Evolutionary conservation across 176 grass and related monocot species (phyloP).

Genomic region (Triticum urartu): DNA sequence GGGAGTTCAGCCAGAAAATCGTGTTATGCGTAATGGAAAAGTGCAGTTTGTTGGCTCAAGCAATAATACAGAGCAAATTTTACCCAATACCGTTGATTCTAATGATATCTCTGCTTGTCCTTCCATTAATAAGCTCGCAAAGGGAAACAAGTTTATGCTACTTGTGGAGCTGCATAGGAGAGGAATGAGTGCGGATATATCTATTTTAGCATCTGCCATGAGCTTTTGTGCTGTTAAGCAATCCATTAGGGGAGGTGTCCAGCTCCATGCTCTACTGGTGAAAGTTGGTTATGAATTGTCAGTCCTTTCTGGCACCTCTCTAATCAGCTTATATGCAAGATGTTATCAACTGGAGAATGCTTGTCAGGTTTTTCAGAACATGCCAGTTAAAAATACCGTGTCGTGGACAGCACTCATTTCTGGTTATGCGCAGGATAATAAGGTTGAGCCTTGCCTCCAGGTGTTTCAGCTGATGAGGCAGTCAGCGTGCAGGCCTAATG

Average conservation of each 20-base stretch:
- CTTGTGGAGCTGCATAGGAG: slow-evolving; percentile 43
- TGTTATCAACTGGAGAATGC: slow-evolving; percentile 35
- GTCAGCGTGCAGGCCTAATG: slow-evolving; percentile 55
- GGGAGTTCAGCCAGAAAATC: slow-evolving; percentile 16
- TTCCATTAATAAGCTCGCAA: slow-evolving; percentile 5
- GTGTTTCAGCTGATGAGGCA: slow-evolving; percentile 47
- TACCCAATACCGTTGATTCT: not conserved
- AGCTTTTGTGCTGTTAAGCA: slow-evolving; percentile 37
- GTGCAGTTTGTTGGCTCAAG: not conserved
- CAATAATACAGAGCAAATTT: not conserved
- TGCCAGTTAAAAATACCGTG: slow-evolving; percentile 51
- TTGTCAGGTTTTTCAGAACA: slow-evolving; percentile 40
- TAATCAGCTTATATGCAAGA: slow-evolving; percentile 64
- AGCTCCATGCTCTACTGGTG: slow-evolving; percentile 52
- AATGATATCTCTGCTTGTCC: not conserved
- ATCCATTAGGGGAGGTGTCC: slow-evolving; percentile 27
- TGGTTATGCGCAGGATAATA: slow-evolving; percentile 44
- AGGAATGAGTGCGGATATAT: slow-evolving; percentile 29
- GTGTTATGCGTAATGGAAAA: not conserved
- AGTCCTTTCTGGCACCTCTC: slow-evolving; percentile 38
- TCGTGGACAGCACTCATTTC: slow-evolving; percentile 67
- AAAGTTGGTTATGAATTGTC: slow-evolving; percentile 45
- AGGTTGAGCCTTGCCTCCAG: slow-evolving; percentile 39
- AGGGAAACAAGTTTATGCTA: slow-evolving; percentile 33
- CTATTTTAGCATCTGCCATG: slow-evolving; percentile 41